phyloP scores from a whole-genome alignment of 164 flowering plant genomes.

The Dillenia suffruticosa region DNA sequence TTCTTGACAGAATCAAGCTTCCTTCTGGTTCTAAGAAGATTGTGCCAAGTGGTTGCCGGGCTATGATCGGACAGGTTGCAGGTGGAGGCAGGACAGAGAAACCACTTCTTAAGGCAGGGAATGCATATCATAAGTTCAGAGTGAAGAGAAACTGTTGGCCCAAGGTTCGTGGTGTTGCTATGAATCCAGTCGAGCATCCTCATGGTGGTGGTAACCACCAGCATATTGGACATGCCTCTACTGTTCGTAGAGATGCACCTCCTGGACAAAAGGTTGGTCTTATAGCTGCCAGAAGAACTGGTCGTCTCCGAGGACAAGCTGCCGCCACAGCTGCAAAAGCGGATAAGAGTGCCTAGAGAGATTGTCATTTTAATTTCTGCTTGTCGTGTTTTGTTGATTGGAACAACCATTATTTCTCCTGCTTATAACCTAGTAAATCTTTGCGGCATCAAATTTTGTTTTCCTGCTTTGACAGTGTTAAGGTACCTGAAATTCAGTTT shows the following conservation, averaged over 20 bases:
- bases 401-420: no score
- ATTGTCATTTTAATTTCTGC: neutral
- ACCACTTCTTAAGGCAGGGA: constrained; percentile 55
- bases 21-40: constrained; percentile 62
- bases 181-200: constrained; percentile 69
- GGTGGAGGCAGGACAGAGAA: constrained; percentile 64
- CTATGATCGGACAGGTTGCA: constrained; percentile 61
- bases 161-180: constrained; percentile 69
- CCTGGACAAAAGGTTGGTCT: constrained; percentile 71
- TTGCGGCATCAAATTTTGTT: no score
- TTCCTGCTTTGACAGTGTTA: no score
- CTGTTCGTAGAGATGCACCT: constrained; percentile 55
- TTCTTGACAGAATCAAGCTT: constrained; percentile 38
- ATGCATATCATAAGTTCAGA: constrained; percentile 53
- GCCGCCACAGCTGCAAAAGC: constrained; percentile 51
- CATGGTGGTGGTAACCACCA: constrained; percentile 69
- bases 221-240: constrained; percentile 61
- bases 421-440: no score
- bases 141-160: constrained; percentile 73
- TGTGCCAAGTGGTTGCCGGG: constrained; percentile 53
- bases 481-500: no score
- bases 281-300: constrained; percentile 54
- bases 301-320: constrained; percentile 56
- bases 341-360: constrained; percentile 22
- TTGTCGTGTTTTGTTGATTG: no score